A percentile compares a stretch with the other conserved stretches of the same genome.
Evolutionary conservation across 2,329 filamentous ascomycete species (phyloP).

Genomic region (Fusarium tanahbumbuense): DNA sequence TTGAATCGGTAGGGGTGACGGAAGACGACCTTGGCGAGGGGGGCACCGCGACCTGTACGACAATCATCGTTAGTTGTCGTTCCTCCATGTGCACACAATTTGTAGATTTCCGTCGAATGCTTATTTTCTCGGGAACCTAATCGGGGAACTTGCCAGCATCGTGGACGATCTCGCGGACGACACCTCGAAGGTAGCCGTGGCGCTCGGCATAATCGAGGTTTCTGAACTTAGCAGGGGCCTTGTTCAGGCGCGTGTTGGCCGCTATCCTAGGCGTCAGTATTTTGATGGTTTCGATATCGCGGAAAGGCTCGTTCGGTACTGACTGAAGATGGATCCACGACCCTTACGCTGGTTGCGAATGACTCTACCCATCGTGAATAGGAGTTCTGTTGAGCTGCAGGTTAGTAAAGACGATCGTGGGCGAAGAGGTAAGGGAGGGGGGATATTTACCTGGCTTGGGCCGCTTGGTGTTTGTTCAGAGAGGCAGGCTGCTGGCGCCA

Average conservation of each 20-base stretch:
- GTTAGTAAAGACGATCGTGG: slow-evolving; percentile 47
- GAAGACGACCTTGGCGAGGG: slow-evolving; percentile 96
- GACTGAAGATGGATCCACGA: slow-evolving; percentile 69
- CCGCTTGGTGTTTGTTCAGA: slow-evolving; percentile 56
- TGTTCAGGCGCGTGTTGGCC: slow-evolving; percentile 91
- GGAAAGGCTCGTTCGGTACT: slow-evolving; percentile 50
- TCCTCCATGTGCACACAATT: slow-evolving; percentile 24
- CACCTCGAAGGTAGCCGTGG: slow-evolving; percentile 96
- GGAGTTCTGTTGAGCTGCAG: slow-evolving; percentile 47
- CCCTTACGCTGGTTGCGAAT: slow-evolving; percentile 76
- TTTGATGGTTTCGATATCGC: slow-evolving; percentile 41
- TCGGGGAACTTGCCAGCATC: slow-evolving; percentile 75
- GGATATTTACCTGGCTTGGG: slow-evolving; percentile 54
- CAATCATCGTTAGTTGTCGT: slow-evolving; percentile 44
- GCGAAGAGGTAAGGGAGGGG: slow-evolving; percentile 42
- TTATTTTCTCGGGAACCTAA: slow-evolving; percentile 28
- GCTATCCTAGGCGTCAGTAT: slow-evolving; percentile 60
- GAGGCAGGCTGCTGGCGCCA: slow-evolving; percentile 45
- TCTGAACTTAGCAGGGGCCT: slow-evolving; percentile 87
- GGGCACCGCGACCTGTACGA: slow-evolving; percentile 80
- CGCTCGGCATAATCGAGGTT: slow-evolving; percentile 96
- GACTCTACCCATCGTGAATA: slow-evolving; percentile 65
- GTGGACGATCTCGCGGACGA: slow-evolving; percentile 99
- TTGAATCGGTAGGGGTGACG: slow-evolving; percentile 99
- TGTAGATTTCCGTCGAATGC: slow-evolving; percentile 27